Evolutionary conservation across 2,329 filamentous ascomycete species (phyloP), one percentile per base, ranked within the genome.

Genomic region (Mariannaea elegans): DNA sequence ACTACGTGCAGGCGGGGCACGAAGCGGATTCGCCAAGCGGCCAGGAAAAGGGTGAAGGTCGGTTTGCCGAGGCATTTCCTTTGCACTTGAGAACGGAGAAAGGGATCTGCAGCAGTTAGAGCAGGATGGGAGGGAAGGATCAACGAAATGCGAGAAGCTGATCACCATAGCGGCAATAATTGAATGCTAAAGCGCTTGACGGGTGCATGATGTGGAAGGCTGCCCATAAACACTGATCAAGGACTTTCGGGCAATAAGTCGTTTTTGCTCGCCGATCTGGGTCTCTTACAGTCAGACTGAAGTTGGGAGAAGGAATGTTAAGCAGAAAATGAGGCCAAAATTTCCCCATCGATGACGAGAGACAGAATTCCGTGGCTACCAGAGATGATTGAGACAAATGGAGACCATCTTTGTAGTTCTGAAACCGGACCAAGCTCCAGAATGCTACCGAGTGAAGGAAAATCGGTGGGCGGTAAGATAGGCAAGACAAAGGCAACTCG

Each of bases 1-100:
- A 51, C 45, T n/a, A 50, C 46, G 59, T 63, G 57, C 63, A 63
- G 48, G 66, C 63, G 65, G 68, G 66, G 66, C 61, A 49, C 38
- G 45, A 4, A 44, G 36, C 44, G 52, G 42, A 46, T 52, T 59
- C 48, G 67, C 65, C 65, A 66, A 66, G 63, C 58, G 36, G 21
- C 57, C 44, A 61, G 38, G 49, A 18, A 56, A 12, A 38, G 55
- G 63, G 58, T 64, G 67, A 47, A 47, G 46, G 31, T 18, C 36
- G 32, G 12, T 34, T 23, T 18, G 47, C 59, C 64, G 55, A 68
- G 67, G 61, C 46, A 67, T 67, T 62, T 63, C 64, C 59, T 39
- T 58, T 52, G 65, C 32, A 36, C 32, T 57, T 62, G 36, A 52
- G 54, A 18, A 38, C 24, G 23, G 53, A 59, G 41, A 59, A 52